These are phyloP conservation scores for Thelonectria blattea DNA, from an alignment of 2,329 filamentous ascomycete species.

Conservation along the genomic window DNA sequence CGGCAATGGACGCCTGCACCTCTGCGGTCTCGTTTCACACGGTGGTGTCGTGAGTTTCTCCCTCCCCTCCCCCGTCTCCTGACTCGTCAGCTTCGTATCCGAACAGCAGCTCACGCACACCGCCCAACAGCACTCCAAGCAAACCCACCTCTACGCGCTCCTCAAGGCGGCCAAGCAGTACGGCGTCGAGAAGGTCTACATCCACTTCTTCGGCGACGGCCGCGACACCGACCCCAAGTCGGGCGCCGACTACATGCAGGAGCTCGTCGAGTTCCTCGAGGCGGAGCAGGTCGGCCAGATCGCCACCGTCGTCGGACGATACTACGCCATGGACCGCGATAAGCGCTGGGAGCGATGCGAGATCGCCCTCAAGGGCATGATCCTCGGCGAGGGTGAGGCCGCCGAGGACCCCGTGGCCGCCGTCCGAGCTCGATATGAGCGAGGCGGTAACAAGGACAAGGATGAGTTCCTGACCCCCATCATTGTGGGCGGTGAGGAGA, in stretches of 20 bases:
- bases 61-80: background rate
- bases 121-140: slow-evolving; percentile 79
- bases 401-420: slow-evolving; percentile 84
- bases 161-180: slow-evolving; percentile 89
- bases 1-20: slow-evolving; percentile 89
- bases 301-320: slow-evolving; percentile 91
- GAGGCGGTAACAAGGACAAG: slow-evolving; percentile 71
- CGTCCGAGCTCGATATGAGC: slow-evolving; percentile 85
- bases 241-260: slow-evolving; percentile 83
- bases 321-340: slow-evolving; percentile 99
- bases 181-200: slow-evolving; percentile 87
- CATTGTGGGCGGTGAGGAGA: slow-evolving; percentile 86
- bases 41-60: slow-evolving; percentile 76
- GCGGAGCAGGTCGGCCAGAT: slow-evolving; percentile 88
- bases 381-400: slow-evolving; percentile 85
- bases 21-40: slow-evolving; percentile 91
- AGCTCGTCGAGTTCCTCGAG: slow-evolving; percentile 79
- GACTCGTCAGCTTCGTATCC: background rate
- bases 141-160: slow-evolving; percentile 87
- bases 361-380: slow-evolving; percentile 84
- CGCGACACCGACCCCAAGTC: slow-evolving; percentile 98
- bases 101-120: slow-evolving; percentile 20
- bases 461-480: slow-evolving; percentile 99
- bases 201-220: slow-evolving; percentile 99
- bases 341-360: slow-evolving; percentile 98